Conservation (phyloP, 306 rosid species). For the Mucuna pruriens region DNA sequence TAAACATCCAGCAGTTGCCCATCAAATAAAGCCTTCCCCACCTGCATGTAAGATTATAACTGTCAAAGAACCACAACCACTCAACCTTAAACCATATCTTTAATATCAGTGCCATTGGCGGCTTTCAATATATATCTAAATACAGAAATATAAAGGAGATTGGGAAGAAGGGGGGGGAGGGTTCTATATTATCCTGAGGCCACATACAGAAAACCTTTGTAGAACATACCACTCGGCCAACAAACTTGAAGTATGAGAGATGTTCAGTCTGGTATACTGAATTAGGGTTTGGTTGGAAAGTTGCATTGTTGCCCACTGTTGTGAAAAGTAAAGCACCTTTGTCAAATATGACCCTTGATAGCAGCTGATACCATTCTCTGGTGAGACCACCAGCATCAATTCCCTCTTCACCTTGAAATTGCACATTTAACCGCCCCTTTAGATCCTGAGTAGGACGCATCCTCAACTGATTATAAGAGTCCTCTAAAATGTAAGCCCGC, state of each 20-base stretch:
- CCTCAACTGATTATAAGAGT: conserved; percentile 93
- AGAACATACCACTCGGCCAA: conserved; percentile 94
- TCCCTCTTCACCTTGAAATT: conserved; percentile 99
- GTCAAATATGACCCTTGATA: conserved; percentile 96
- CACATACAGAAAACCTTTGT: background rate
- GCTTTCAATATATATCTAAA: background rate
- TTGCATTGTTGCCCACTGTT: conserved; percentile 90
- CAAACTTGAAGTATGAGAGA: conserved; percentile 97
- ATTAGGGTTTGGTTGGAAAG: conserved; percentile 98
- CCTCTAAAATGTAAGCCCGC: conserved; percentile 97
- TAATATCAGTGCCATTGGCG: background rate
- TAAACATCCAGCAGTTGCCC: conserved; percentile 98
- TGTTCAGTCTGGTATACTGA: conserved; percentile 98
- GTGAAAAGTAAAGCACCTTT: conserved; percentile 98
- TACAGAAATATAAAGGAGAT: background rate
- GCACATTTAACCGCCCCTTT: conserved; percentile 91
- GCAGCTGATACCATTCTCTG: conserved; percentile 97
- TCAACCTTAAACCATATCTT: conserved; percentile 10
- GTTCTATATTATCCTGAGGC: background rate
- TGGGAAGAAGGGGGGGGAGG: background rate
- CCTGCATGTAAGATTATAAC: conserved; percentile 59
- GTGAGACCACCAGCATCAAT: conserved; percentile 99
- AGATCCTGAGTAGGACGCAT: conserved; percentile 93
- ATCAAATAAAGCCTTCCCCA: conserved; percentile 96
- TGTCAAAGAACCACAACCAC: conserved; percentile 29